These are phyloP conservation scores for Annona squamosa DNA, from an alignment of 164 flowering plant genomes.

Conservation along the genomic window DNA sequence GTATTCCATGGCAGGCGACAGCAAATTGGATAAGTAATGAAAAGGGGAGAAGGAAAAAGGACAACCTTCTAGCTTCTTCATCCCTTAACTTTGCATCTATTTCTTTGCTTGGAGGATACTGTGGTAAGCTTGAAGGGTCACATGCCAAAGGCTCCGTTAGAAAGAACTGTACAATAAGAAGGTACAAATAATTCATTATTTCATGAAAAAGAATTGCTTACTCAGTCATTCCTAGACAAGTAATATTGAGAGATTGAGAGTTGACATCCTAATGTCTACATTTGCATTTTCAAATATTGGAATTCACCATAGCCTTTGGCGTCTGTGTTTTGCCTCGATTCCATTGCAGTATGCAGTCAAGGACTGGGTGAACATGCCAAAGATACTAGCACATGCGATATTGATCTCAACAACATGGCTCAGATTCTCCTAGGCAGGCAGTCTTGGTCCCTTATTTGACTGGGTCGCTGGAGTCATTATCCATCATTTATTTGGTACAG, in stretches of 20 bases:
- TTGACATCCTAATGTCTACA: background rate
- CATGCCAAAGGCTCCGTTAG: constrained; percentile 67
- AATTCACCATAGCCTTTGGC: background rate
- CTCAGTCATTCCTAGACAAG: background rate
- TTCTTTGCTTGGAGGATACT: constrained; percentile 96
- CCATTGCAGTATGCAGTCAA: background rate
- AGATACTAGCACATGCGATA: too few relatives aligned
- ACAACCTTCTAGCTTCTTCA: constrained; percentile 82
- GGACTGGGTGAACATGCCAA: too few relatives aligned
- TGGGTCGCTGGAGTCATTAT: too few relatives aligned
- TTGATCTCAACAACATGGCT: too few relatives aligned
- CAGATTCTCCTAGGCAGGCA: too few relatives aligned
- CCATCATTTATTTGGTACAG: too few relatives aligned
- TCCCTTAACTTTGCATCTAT: constrained; percentile 83
- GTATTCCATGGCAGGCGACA: background rate
- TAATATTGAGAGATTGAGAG: background rate
- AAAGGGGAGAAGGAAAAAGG: background rate
- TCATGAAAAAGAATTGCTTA: background rate
- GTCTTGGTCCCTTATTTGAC: too few relatives aligned
- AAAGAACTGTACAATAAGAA: constrained; percentile 46
- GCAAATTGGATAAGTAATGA: background rate
- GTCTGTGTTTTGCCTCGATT: background rate
- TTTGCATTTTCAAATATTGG: background rate
- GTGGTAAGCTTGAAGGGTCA: constrained; percentile 84
- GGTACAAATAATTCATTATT: background rate